phyloP scores from a whole-genome alignment of 2,329 filamentous ascomycete species.

The Zymoseptoria tritici region DNA sequence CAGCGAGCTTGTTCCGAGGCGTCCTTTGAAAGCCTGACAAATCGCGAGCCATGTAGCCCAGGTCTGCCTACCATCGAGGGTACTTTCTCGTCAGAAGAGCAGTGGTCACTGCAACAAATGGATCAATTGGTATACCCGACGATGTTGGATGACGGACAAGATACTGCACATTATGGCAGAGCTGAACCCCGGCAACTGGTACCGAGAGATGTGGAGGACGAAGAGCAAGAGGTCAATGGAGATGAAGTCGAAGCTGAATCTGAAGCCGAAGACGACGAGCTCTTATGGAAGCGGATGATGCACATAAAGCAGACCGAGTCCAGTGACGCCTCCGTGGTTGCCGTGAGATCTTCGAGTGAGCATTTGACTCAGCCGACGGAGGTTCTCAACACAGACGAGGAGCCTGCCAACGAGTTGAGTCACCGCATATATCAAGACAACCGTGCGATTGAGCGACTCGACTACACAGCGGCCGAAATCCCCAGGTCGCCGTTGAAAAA shows the following conservation, averaged over 20 bases:
- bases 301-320: slow-evolving; percentile 6
- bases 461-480: not conserved
- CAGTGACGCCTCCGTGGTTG: slow-evolving; percentile 14
- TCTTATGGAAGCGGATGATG: slow-evolving; percentile 12
- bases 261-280: slow-evolving; percentile 6
- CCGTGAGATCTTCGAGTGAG: slow-evolving; percentile 11
- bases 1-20: not conserved
- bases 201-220: not conserved
- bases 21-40: not conserved
- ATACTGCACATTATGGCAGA: not conserved
- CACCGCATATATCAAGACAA: not conserved
- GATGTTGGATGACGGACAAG: not conserved
- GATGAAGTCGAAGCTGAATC: slow-evolving; percentile 11
- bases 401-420: not conserved
- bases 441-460: not conserved
- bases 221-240: slow-evolving; percentile 14
- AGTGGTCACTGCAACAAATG: not conserved
- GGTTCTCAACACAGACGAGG: not conserved
- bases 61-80: not conserved
- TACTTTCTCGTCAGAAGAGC: not conserved
- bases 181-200: not conserved
- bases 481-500: not conserved
- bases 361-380: not conserved
- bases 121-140: not conserved
- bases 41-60: not conserved